Percentiles rank a stretch among this genome's conserved stretches.
Evolutionary conservation across 306 rosid genomes (phyloP).

Genomic region (Arachis hypogaea): DNA sequence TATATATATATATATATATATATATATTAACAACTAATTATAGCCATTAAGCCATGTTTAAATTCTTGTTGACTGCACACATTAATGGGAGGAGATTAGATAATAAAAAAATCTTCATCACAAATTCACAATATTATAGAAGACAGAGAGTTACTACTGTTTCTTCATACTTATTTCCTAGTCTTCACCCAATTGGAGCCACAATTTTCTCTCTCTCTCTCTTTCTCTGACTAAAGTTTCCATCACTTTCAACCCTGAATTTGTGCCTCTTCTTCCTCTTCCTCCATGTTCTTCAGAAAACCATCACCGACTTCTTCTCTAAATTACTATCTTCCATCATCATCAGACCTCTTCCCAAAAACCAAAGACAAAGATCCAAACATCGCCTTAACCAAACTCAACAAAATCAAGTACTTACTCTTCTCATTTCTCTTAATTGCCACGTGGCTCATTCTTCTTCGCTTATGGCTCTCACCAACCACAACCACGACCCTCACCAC

Average conservation of each 20-base stretch:
- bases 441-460: slow-evolving; percentile 51
- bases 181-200: neutral
- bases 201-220: neutral
- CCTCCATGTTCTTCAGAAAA: slow-evolving; percentile 61
- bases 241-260: neutral
- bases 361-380: slow-evolving; percentile 48
- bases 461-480: slow-evolving; percentile 40
- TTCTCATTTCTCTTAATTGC: slow-evolving; percentile 48
- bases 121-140: neutral
- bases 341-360: slow-evolving; percentile 42
- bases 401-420: slow-evolving; percentile 21
- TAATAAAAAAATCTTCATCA: too few relatives aligned
- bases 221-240: too few relatives aligned
- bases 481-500: neutral
- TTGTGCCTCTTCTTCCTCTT: neutral
- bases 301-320: slow-evolving; percentile 41
- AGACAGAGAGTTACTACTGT: neutral
- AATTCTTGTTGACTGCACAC: too few relatives aligned
- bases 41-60: too few relatives aligned
- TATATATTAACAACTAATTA: too few relatives aligned
- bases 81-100: too few relatives aligned
- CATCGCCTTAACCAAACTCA: neutral
- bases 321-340: slow-evolving; percentile 23
- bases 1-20: too few relatives aligned
- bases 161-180: neutral